These are phyloP conservation scores for Symmetrospora coprosmae DNA, from an alignment of 768 basidiomycete genomes.

Conservation along the genomic window DNA sequence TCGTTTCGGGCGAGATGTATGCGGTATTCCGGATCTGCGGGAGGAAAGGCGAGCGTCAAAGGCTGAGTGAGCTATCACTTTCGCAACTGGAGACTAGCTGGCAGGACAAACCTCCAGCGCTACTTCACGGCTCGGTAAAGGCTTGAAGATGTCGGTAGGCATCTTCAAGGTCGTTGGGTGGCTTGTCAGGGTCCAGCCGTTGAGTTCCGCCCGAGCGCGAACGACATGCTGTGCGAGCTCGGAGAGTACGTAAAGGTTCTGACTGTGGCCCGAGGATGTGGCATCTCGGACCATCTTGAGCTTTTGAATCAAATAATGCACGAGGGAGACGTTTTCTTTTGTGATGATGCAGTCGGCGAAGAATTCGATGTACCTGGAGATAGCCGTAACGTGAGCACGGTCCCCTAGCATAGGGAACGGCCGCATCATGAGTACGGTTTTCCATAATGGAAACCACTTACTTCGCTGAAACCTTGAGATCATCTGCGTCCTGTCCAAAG, in stretches of 20 bases:
- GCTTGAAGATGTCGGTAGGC: slow-evolving; percentile 65
- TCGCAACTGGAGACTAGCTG: not conserved
- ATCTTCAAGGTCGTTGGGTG: slow-evolving; percentile 68
- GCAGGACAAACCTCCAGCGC: slow-evolving; percentile 13
- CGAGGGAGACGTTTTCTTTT: slow-evolving; percentile 65
- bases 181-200: slow-evolving; percentile 61
- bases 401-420: no score
- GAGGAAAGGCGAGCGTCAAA: not conserved
- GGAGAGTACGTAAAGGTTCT: slow-evolving; percentile 77
- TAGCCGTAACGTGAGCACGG: not conserved
- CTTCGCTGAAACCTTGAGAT: slow-evolving; percentile 66
- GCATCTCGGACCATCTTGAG: slow-evolving; percentile 76
- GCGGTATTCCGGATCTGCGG: slow-evolving; percentile 53
- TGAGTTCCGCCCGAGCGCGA: slow-evolving; percentile 48
- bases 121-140: slow-evolving; percentile 51
- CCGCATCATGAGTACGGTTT: not conserved
- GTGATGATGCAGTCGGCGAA: slow-evolving; percentile 65
- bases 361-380: slow-evolving; percentile 75
- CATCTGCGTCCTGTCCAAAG: slow-evolving; percentile 52
- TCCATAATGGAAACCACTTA: slow-evolving; percentile 38
- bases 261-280: slow-evolving; percentile 49
- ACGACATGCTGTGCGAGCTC: slow-evolving; percentile 83
- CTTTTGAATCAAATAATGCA: slow-evolving; percentile 67
- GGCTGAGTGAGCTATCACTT: not conserved
- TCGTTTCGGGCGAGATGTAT: slow-evolving; percentile 52